Evolutionary conservation across 148 eudicot species (phyloP).

Genomic region (Rhododendron vialii): DNA sequence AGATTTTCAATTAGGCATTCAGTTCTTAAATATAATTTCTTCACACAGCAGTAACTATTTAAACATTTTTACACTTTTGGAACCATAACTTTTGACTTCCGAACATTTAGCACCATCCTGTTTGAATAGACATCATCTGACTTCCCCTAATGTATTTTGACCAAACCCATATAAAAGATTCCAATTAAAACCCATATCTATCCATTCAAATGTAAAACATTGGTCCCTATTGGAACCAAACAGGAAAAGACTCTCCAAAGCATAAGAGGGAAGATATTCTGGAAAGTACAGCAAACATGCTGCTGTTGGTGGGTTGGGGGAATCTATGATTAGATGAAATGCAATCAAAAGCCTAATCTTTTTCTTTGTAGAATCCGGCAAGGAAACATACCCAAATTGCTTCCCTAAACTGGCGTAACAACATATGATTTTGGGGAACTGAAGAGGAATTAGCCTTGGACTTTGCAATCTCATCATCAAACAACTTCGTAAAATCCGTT

Average conservation of each 20-base stretch:
- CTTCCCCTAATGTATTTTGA: neutral
- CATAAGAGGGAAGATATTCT: neutral
- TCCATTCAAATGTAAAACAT: neutral
- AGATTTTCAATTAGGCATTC: neutral
- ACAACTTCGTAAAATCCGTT: conserved; percentile 56
- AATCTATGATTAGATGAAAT: neutral
- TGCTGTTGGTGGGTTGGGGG: neutral
- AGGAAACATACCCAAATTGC: conserved; percentile 74
- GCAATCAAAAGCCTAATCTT: neutral
- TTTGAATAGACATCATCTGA: neutral
- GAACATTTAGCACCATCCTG: neutral
- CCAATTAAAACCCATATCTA: neutral
- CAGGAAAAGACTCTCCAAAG: neutral
- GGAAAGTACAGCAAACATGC: neutral
- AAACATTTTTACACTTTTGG: neutral
- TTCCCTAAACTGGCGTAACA: conserved; percentile 71
- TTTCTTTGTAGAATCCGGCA: neutral
- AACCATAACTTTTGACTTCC: neutral
- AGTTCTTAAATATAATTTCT: neutral
- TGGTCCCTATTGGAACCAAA: neutral
- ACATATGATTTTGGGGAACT: conserved; percentile 34
- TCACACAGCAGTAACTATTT: neutral
- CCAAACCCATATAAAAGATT: neutral
- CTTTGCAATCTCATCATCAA: conserved; percentile 51
- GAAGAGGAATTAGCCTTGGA: conserved; percentile 38